Evolutionary conservation across 441 rosid species (phyloP).

Genomic region (Daphne laureola): DNA sequence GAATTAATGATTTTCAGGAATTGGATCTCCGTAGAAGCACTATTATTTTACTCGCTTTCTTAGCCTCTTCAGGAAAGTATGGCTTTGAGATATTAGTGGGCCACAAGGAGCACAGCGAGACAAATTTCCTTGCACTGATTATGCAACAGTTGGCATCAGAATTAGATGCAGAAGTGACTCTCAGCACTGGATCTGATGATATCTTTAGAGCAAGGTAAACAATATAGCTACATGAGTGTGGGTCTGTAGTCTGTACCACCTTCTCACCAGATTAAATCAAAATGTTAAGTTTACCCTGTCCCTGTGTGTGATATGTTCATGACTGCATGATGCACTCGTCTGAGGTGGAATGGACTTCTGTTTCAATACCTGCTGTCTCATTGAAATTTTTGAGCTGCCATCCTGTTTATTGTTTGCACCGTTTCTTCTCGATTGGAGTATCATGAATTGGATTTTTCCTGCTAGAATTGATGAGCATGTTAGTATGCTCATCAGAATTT

Average conservation of each 20-base stretch:
- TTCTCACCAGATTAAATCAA: not conserved
- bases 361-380: not conserved
- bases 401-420: not conserved
- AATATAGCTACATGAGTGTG: not conserved
- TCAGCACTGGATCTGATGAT: constrained; percentile 28
- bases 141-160: constrained; percentile 65
- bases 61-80: constrained; percentile 67
- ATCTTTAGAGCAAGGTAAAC: constrained; percentile 60
- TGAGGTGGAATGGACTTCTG: not conserved
- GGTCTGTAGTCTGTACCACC: not conserved
- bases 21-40: constrained; percentile 63
- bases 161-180: constrained; percentile 44
- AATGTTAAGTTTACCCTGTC: too few species aligned
- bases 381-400: not conserved
- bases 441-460: too few species aligned
- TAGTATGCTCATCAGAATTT: too few species aligned
- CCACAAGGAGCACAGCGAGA: constrained; percentile 41
- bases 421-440: too few species aligned
- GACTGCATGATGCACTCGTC: not conserved
- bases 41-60: constrained; percentile 51
- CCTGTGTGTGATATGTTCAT: too few species aligned
- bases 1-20: constrained; percentile 45
- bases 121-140: constrained; percentile 57
- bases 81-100: constrained; percentile 61
- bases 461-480: too few species aligned